Percentiles rank a stretch among this genome's conserved stretches.
phyloP scores from a whole-genome alignment of 768 basidiomycete genomes.

The Pleurotus pulmonarius region DNA sequence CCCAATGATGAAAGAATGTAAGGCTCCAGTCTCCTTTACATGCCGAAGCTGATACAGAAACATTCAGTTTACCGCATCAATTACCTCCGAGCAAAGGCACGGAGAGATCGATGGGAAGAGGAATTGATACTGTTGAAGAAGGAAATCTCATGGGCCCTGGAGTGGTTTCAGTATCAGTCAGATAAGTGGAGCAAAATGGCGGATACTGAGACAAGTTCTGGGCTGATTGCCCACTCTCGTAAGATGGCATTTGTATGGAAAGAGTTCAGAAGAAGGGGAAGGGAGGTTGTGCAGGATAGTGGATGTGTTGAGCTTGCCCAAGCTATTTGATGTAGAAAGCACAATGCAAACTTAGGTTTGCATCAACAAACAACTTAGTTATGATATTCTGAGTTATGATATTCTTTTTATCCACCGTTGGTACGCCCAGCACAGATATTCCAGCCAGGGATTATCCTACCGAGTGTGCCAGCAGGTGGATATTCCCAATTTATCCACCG shows the following conservation, averaged over 20 bases:
- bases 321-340: no score
- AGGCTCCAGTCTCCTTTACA: background rate
- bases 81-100: slow-evolving; percentile 16
- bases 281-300: background rate
- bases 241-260: background rate
- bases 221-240: background rate
- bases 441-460: no score
- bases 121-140: slow-evolving; percentile 12
- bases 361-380: no score
- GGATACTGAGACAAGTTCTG: no score
- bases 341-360: no score
- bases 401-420: no score
- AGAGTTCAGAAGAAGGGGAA: slow-evolving; percentile 5
- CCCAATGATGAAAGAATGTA: slow-evolving; percentile 7
- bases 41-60: background rate
- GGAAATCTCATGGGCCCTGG: slow-evolving; percentile 17
- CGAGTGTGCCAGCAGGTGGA: no score
- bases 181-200: background rate
- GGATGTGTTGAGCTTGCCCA: no score
- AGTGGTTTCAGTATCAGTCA: slow-evolving; percentile 9
- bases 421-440: no score
- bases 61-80: slow-evolving; percentile 10
- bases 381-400: no score
- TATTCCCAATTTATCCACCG: no score
- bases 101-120: slow-evolving; percentile 14